These are phyloP conservation scores for Hibiscus tridactylites DNA, from an alignment of 345 rosid genomes.

Conservation along the genomic window DNA sequence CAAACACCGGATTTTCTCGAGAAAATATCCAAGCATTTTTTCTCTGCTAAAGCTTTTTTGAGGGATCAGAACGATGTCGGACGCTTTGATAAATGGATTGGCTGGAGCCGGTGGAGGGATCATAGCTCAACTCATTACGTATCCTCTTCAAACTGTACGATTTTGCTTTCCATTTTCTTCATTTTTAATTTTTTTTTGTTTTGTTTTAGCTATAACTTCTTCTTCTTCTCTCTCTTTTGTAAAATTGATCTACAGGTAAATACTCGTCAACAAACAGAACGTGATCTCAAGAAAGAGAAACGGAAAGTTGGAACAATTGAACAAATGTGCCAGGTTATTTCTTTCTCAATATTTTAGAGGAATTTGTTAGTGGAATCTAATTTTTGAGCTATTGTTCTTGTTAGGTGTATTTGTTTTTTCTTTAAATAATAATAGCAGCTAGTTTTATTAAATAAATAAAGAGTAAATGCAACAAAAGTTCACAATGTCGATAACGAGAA, in stretches of 20 bases:
- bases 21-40: neutral
- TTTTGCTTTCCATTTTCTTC: constrained; percentile 6
- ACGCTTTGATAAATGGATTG: constrained; percentile 88
- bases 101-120: constrained; percentile 98
- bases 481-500: too few species aligned
- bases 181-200: neutral
- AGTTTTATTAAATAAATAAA: too few species aligned
- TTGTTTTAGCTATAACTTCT: neutral
- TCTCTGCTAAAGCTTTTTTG: neutral
- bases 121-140: constrained; percentile 89
- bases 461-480: too few species aligned
- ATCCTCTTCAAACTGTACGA: constrained; percentile 88
- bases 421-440: too few species aligned
- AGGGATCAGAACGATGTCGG: constrained; percentile 51
- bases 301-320: constrained; percentile 59
- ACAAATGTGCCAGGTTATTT: constrained; percentile 63
- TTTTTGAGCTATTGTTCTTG: neutral
- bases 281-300: constrained; percentile 76
- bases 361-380: neutral
- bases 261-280: constrained; percentile 94
- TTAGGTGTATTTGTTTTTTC: neutral
- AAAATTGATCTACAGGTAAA: constrained; percentile 56
- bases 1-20: neutral
- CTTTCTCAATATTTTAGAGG: neutral
- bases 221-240: neutral